phyloP scores from a whole-genome alignment of 2,329 filamentous ascomycete species.

The Cercospora brassicicola region DNA sequence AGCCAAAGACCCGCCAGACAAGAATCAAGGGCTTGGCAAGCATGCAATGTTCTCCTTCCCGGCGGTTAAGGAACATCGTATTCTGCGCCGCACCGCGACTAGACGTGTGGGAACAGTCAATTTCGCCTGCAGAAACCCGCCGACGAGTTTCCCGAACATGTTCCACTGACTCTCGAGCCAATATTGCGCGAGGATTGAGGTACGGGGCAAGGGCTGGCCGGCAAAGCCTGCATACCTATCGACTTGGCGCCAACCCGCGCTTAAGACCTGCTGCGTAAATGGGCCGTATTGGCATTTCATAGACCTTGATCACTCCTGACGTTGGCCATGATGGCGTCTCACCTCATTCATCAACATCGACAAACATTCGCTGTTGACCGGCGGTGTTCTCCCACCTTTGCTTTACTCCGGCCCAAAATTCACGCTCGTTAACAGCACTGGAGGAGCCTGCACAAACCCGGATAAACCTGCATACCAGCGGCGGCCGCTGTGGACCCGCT shows the following conservation, averaged over 20 bases:
- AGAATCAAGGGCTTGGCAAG: constrained; percentile 3
- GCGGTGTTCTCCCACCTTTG: not conserved
- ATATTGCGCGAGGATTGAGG: not conserved
- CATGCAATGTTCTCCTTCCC: not conserved
- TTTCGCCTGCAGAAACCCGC: not conserved
- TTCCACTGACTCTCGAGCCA: not conserved
- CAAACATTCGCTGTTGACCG: not conserved
- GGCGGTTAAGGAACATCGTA: not conserved
- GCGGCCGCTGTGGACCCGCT: not conserved
- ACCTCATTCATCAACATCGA: not conserved
- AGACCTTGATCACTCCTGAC: not conserved
- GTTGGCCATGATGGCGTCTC: not conserved
- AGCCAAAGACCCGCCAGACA: not conserved
- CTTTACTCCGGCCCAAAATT: not conserved
- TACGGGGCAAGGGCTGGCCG: not conserved
- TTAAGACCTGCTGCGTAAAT: not conserved
- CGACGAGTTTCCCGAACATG: not conserved
- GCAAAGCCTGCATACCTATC: not conserved
- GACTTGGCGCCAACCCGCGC: not conserved
- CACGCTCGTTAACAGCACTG: not conserved
- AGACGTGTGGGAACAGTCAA: not conserved
- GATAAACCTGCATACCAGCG: not conserved
- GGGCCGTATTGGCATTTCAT: not conserved
- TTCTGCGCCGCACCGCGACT: not conserved
- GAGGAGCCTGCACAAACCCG: not conserved